Evolutionary conservation across 805 yeast species (phyloP).

Genomic region (Metschnikowia hibisci): DNA sequence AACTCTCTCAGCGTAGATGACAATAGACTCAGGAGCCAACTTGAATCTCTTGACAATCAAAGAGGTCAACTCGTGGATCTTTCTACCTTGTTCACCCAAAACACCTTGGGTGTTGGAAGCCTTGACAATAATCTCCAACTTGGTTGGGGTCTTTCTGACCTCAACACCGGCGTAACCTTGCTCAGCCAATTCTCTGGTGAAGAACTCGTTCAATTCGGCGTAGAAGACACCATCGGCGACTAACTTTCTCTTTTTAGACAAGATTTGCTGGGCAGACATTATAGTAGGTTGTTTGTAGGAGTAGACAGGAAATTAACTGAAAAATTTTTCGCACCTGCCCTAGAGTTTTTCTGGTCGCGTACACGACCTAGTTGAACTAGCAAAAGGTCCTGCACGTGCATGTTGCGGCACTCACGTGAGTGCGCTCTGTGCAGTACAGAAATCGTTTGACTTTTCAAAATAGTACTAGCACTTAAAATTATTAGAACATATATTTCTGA

Average conservation of each 20-base stretch:
- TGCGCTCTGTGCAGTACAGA: too few species aligned
- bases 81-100: conserved; percentile 99
- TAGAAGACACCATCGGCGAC: conserved; percentile 99
- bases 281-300: conserved; percentile 10
- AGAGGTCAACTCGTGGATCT: conserved; percentile 97
- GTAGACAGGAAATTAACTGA: not conserved
- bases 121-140: conserved; percentile 97
- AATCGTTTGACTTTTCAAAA: too few species aligned
- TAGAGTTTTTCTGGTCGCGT: conserved; percentile 2
- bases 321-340: conserved; percentile 7
- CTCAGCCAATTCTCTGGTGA: conserved; percentile 99
- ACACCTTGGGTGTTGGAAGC: conserved; percentile 99
- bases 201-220: conserved; percentile 99
- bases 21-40: conserved; percentile 88
- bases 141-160: conserved; percentile 97
- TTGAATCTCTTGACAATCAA: conserved; percentile 98
- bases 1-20: conserved; percentile 97
- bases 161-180: conserved; percentile 99
- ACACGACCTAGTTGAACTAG: conserved; percentile 5
- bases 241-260: conserved; percentile 96
- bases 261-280: conserved; percentile 44
- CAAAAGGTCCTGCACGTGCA: not conserved
- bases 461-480: too few species aligned
- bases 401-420: not conserved
- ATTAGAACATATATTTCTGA: too few species aligned